A percentile compares a stretch with the other conserved stretches of the same genome.
Conservation (phyloP, 2,329 filamentous ascomycete genomes). For the Phaeosphaeriaceae sp. region DNA sequence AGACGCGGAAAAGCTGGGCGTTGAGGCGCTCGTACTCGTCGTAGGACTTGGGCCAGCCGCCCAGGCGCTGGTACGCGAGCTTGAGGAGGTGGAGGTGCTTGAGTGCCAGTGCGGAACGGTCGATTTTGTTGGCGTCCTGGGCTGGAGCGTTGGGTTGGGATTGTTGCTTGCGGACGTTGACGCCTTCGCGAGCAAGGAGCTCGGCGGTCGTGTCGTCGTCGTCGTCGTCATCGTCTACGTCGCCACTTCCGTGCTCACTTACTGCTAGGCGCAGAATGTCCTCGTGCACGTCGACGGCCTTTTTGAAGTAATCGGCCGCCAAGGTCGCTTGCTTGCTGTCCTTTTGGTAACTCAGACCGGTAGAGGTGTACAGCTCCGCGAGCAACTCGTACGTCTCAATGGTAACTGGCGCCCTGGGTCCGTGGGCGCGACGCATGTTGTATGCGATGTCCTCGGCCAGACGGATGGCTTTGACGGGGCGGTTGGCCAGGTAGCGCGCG, state of each 20-base stretch:
- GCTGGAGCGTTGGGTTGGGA: constrained; percentile 30
- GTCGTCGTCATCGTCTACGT: constrained; percentile 32
- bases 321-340: constrained; percentile 45
- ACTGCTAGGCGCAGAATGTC: constrained; percentile 44
- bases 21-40: constrained; percentile 59
- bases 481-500: constrained; percentile 59
- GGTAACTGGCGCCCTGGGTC: constrained; percentile 56
- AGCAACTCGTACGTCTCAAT: constrained; percentile 60
- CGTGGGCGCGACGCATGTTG: constrained; percentile 63
- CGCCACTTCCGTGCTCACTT: constrained; percentile 19
- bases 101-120: constrained; percentile 34
- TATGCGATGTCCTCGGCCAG: constrained; percentile 64
- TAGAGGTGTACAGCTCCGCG: constrained; percentile 58
- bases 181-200: constrained; percentile 46
- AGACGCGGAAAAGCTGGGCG: constrained; percentile 53
- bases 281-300: constrained; percentile 42
- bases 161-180: constrained; percentile 33
- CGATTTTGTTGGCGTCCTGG: constrained; percentile 35
- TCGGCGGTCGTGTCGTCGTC: constrained; percentile 47
- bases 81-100: constrained; percentile 49
- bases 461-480: constrained; percentile 49
- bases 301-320: constrained; percentile 51
- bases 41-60: constrained; percentile 57
- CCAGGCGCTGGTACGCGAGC: constrained; percentile 53
- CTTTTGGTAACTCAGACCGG: constrained; percentile 48